Evolutionary conservation across 1,284 basidiomycete genomes (phyloP), one percentile per base, ranked within the genome.

Genomic region (Austropuccinia psidii): DNA sequence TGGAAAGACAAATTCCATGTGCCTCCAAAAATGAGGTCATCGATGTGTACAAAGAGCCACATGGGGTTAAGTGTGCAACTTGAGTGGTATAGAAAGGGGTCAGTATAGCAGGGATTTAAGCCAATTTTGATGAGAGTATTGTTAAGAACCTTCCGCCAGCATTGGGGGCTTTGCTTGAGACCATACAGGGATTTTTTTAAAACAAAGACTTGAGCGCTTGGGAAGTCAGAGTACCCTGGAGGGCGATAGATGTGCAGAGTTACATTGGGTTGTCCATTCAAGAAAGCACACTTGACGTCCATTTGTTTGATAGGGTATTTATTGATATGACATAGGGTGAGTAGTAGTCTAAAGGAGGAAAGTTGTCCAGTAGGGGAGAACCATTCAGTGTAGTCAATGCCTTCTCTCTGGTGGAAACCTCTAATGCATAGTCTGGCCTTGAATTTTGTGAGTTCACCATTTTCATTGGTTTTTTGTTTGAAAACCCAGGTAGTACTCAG

Each of bases 361-460:
- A 49, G 17, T 21, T 33, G 24, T 27, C 64, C 64, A 6, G 64
- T 54, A 4, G 47, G 64, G 37, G 64, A 41, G 29, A 52, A 67
- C 4, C 31, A 21, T 7, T 67, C 47, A 5, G 6, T 8, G 21
- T 67, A 67, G n/a, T 67, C 64, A 50, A 50, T 29, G 4, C 61
- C 61, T 31, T 65, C 61, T 9, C 11, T 50, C 31, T 65, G 61
- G 13, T 6, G 29, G 29, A 67, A 67, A 37, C 45, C 64, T 21
- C 43, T 6, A n/a, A n/a, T n/a, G n/a, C n/a, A n/a, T n/a, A n/a
- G n/a, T n/a, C n/a, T n/a, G n/a, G n/a, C n/a, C n/a, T n/a, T n/a
- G n/a, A n/a, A n/a, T n/a, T n/a, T n/a, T n/a, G n/a, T n/a, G n/a
- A n/a, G 45, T 11, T 50, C 39, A 13, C 64, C 64, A 13, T 67